These are phyloP conservation scores for Tricholoma bakamatsutake DNA, from an alignment of 768 basidiomycete species.

Conservation along the genomic window DNA sequence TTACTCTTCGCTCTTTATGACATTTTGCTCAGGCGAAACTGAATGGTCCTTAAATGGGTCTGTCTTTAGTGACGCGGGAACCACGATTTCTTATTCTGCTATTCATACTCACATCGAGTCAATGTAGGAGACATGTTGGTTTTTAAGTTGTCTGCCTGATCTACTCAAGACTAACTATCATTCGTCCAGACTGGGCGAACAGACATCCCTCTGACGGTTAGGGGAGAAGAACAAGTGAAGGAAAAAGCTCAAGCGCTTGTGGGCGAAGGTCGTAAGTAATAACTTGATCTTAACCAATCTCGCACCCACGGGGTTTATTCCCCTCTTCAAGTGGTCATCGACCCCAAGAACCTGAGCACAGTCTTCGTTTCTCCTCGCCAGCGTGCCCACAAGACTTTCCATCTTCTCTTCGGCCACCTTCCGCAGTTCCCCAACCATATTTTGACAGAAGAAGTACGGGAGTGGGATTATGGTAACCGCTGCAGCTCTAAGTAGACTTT, in stretches of 20 bases:
- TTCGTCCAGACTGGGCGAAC: constrained; percentile 67
- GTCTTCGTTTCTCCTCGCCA: constrained; percentile 83
- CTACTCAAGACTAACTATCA: background rate
- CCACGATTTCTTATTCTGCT: background rate
- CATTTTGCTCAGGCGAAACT: constrained; percentile 62
- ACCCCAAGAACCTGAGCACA: constrained; percentile 70
- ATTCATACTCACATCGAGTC: background rate
- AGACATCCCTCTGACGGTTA: constrained; percentile 81
- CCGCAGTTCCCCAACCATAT: constrained; percentile 41
- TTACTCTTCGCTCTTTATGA: background rate
- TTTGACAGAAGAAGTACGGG: constrained; percentile 61
- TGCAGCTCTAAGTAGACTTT: background rate
- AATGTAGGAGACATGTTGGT: constrained; percentile 58
- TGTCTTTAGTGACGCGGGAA: constrained; percentile 15
- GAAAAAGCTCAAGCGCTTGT: constrained; percentile 61
- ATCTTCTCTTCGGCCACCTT: constrained; percentile 61
- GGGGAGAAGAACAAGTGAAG: constrained; percentile 67
- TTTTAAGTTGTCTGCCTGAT: background rate
- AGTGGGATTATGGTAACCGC: constrained; percentile 76
- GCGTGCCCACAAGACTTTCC: constrained; percentile 82
- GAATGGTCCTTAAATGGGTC: constrained; percentile 90
- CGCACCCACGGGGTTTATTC: background rate
- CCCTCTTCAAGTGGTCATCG: constrained; percentile 52
- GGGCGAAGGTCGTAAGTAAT: constrained; percentile 66
- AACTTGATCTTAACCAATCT: background rate